phyloP scores from a whole-genome alignment of 139 green algal species.

The Microglena sp. region DNA sequence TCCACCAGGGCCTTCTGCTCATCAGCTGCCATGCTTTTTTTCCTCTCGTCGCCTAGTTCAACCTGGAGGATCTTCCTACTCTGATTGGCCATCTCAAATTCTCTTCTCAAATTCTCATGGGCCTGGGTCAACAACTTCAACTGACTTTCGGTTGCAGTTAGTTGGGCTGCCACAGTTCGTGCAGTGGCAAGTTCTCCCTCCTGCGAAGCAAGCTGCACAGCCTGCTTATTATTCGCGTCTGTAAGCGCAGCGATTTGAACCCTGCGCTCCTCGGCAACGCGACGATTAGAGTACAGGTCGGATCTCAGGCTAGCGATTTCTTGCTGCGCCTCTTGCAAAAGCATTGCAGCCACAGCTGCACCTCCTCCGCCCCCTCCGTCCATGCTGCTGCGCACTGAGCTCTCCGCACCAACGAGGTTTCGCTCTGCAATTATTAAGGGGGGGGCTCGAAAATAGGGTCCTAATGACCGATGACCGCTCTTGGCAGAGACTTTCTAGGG shows the following conservation, averaged over 20 bases:
- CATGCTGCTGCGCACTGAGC: too few relatives aligned
- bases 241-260: constrained; percentile 9
- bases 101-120: constrained; percentile 1
- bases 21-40: constrained; percentile 14
- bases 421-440: too few relatives aligned
- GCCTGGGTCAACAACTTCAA: constrained; percentile 3
- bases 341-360: neutral
- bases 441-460: too few relatives aligned
- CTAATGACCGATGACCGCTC: too few relatives aligned
- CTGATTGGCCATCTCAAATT: constrained; percentile 10
- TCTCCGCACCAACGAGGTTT: too few relatives aligned
- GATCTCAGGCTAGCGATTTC: constrained; percentile 28
- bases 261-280: constrained; percentile 29
- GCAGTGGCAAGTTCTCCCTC: too few relatives aligned
- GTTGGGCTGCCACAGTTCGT: too few relatives aligned
- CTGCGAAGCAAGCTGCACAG: too few relatives aligned
- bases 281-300: constrained; percentile 24
- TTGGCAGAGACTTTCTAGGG: too few relatives aligned
- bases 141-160: too few relatives aligned
- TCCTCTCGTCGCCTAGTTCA: constrained; percentile 24
- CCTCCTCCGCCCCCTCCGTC: too few relatives aligned
- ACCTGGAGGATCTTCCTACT: constrained; percentile 15
- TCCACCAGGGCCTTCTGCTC: constrained; percentile 27
- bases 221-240: too few relatives aligned
- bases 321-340: constrained; percentile 33